Percentiles rank a stretch among this genome's conserved stretches.
phyloP scores from a whole-genome alignment of 768 basidiomycete species.

The Boletus rubroflammeus region DNA sequence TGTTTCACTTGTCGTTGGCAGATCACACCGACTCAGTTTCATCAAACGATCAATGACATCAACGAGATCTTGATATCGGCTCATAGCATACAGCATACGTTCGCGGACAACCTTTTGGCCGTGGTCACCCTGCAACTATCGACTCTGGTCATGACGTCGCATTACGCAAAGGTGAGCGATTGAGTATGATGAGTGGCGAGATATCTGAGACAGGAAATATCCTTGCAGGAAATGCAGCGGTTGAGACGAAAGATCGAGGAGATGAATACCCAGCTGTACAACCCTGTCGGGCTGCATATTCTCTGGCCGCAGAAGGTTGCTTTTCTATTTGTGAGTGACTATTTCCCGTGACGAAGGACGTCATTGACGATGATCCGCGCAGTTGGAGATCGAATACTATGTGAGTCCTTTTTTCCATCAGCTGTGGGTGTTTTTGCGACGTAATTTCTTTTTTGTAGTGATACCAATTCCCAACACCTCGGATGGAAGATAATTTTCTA shows the following conservation, averaged over 20 bases:
- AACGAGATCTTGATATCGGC: constrained; percentile 88
- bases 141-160: constrained; percentile 60
- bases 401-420: constrained; percentile 41
- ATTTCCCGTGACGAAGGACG: background rate
- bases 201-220: constrained; percentile 1
- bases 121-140: constrained; percentile 81
- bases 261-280: constrained; percentile 71
- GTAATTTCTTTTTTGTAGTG: constrained; percentile 10
- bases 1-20: constrained; percentile 28
- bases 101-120: constrained; percentile 76
- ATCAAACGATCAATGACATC: constrained; percentile 85
- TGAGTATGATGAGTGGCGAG: background rate
- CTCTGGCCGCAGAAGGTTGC: constrained; percentile 82
- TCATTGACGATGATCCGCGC: constrained; percentile 2
- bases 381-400: constrained; percentile 97
- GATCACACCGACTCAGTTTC: constrained; percentile 90
- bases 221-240: constrained; percentile 68
- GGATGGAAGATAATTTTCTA: constrained; percentile 1
- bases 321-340: constrained; percentile 81
- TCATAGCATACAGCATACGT: constrained; percentile 67
- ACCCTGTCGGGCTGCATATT: constrained; percentile 83
- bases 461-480: constrained; percentile 12
- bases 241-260: constrained; percentile 60
- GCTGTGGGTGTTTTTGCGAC: background rate
- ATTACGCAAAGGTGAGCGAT: constrained; percentile 72